Conservation (phyloP, 2,329 filamentous ascomycete genomes). For the Zymoseptoria brevis region DNA sequence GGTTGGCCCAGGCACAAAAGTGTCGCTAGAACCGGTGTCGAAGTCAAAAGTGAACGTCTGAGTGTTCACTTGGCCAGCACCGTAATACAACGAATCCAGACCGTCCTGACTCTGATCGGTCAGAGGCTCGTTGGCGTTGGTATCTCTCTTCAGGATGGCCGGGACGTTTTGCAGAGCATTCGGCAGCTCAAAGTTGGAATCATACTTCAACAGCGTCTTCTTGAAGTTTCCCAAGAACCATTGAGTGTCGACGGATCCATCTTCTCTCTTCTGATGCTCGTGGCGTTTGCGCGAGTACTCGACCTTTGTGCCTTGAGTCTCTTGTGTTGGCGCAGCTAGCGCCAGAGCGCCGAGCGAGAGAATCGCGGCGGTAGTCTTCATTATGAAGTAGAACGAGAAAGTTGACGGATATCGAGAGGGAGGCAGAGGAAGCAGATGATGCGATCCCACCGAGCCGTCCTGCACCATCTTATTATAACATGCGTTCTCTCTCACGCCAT, state of each 20-base stretch:
- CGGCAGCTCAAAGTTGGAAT: conserved; percentile 10
- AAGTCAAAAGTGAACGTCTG: conserved; percentile 20
- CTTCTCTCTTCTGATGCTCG: conserved; percentile 5
- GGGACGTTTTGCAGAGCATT: conserved; percentile 6
- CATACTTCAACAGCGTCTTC: conserved; percentile 13
- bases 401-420: background rate
- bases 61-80: conserved; percentile 8
- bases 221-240: conserved; percentile 12
- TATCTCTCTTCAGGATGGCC: conserved; percentile 8
- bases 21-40: conserved; percentile 19
- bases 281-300: conserved; percentile 6
- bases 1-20: conserved; percentile 18
- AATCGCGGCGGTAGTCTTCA: conserved; percentile 11
- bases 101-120: conserved; percentile 11
- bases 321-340: conserved; percentile 14
- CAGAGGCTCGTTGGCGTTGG: conserved; percentile 11
- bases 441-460: background rate
- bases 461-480: background rate
- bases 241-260: conserved; percentile 11
- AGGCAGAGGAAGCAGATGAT: background rate
- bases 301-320: conserved; percentile 6
- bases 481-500: background rate
- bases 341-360: conserved; percentile 13
- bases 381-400: background rate
- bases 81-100: conserved; percentile 14